A percentile compares a stretch with the other conserved stretches of the same genome.
Evolutionary conservation across 495 filamentous ascomycete species (phyloP).

Genomic region (Clohesyomyces aquaticus): DNA sequence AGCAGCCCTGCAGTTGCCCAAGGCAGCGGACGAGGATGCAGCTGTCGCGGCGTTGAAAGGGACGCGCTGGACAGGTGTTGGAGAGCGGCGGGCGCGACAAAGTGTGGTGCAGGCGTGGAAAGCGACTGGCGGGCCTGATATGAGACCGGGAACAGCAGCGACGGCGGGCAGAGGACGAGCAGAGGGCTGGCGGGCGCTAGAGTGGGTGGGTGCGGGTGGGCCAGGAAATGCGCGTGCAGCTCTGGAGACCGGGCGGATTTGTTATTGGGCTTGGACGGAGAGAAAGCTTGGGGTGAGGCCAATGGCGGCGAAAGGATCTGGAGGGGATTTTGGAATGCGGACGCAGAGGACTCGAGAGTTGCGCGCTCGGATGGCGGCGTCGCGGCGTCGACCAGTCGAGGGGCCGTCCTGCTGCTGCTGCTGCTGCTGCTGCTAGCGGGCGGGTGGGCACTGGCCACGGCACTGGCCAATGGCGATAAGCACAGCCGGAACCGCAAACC

Average conservation of each 20-base stretch:
- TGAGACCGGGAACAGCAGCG: slow-evolving; percentile 14
- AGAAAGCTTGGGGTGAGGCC: slow-evolving; percentile 26
- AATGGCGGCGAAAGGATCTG: slow-evolving; percentile 28
- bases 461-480: slow-evolving; percentile 7
- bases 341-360: slow-evolving; percentile 14
- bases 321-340: slow-evolving; percentile 24
- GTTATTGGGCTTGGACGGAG: neutral
- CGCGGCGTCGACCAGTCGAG: neutral
- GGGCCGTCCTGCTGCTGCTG: no score
- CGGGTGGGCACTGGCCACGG: slow-evolving; percentile 5
- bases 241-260: neutral
- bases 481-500: neutral
- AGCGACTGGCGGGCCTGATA: slow-evolving; percentile 14
- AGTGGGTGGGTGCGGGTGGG: slow-evolving; percentile 3
- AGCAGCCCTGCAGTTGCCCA: slow-evolving; percentile 13
- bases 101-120: slow-evolving; percentile 4
- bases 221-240: slow-evolving; percentile 28
- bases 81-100: slow-evolving; percentile 16
- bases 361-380: slow-evolving; percentile 2
- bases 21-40: slow-evolving; percentile 17
- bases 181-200: slow-evolving; percentile 23
- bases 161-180: slow-evolving; percentile 7
- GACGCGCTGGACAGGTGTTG: slow-evolving; percentile 24
- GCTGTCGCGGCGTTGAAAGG: slow-evolving; percentile 1
- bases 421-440: no score